Conservation (phyloP, 352 stramenopile genomes). For the Halophytophthora batemanensis region DNA sequence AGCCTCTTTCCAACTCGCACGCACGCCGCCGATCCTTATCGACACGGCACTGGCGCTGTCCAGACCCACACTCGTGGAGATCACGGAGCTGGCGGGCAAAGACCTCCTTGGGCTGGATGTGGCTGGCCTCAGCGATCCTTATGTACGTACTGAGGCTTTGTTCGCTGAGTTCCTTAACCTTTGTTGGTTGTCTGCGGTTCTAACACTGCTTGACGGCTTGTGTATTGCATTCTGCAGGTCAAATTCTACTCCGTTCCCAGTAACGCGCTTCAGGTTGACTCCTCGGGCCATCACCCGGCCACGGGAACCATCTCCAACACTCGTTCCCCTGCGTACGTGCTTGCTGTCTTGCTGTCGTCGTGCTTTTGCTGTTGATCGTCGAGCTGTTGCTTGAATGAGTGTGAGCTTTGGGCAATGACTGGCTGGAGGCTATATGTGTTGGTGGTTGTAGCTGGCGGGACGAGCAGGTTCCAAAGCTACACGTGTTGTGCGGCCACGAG, state of each 20-base stretch:
- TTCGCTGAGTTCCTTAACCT: not conserved
- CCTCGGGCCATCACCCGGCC: conserved; percentile 42
- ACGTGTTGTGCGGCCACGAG: conserved; percentile 46
- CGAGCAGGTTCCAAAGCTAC: conserved; percentile 62
- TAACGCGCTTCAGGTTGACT: conserved; percentile 48
- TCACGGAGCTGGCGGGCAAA: conserved; percentile 52
- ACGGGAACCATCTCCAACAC: conserved; percentile 64
- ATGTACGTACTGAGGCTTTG: conserved; percentile 29
- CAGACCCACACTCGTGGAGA: conserved; percentile 51
- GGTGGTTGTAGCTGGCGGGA: conserved; percentile 43
- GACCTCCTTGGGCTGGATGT: conserved; percentile 75
- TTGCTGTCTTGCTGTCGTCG: no score
- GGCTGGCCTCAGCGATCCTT: conserved; percentile 75
- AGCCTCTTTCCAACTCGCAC: conserved; percentile 49
- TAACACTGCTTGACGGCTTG: conserved; percentile 2
- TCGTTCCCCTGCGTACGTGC: conserved; percentile 51
- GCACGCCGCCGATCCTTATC: conserved; percentile 24
- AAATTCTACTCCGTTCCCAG: conserved; percentile 73
- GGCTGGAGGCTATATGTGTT: not conserved
- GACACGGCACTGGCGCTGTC: conserved; percentile 14
- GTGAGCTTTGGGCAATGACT: not conserved
- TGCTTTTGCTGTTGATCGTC: no score
- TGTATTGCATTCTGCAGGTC: conserved; percentile 24
- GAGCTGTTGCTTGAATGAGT: not conserved
- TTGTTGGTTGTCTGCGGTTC: not conserved